Evolutionary conservation across 192 early-diverging fungal species (phyloP).

Genomic region (Gamsiella multidivaricata): DNA sequence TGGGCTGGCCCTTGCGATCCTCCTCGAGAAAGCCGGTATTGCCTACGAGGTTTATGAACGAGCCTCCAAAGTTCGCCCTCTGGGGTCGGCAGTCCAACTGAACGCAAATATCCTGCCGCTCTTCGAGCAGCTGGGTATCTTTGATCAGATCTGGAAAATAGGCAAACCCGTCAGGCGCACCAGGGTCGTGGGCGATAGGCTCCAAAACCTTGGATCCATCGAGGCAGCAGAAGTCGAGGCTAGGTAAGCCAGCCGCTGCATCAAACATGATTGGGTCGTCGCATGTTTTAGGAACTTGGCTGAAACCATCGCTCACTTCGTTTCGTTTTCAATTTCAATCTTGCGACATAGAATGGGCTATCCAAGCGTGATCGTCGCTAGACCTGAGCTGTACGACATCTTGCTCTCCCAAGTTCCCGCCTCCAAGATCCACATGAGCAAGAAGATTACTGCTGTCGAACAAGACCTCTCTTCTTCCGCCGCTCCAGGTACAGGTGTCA

Average conservation of each 20-base stretch:
- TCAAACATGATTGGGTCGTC: background rate
- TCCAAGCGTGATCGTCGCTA: background rate
- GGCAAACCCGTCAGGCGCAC: background rate
- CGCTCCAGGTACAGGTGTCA: conserved; percentile 15
- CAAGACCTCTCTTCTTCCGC: background rate
- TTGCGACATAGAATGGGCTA: background rate
- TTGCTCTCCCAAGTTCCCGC: conserved; percentile 4
- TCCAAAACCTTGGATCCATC: background rate
- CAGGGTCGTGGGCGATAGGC: background rate
- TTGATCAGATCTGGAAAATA: background rate
- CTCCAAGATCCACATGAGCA: conserved; percentile 11
- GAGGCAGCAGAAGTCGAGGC: background rate
- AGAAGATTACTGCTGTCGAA: conserved; percentile 10
- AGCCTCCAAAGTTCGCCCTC: conserved; percentile 4
- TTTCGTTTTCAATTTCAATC: no score
- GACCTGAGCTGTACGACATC: conserved; percentile 5
- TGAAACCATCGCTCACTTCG: no score
- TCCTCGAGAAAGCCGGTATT: conserved; percentile 24
- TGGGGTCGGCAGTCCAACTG: background rate
- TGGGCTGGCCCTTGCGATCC: conserved; percentile 19
- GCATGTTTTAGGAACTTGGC: no score
- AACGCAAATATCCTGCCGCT: conserved; percentile 1
- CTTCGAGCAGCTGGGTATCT: conserved; percentile 1
- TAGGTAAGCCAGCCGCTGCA: no score
- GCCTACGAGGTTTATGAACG: conserved; percentile 34